phyloP scores from a whole-genome alignment of 306 rosid genomes.

The Aeschynomene evenia region DNA sequence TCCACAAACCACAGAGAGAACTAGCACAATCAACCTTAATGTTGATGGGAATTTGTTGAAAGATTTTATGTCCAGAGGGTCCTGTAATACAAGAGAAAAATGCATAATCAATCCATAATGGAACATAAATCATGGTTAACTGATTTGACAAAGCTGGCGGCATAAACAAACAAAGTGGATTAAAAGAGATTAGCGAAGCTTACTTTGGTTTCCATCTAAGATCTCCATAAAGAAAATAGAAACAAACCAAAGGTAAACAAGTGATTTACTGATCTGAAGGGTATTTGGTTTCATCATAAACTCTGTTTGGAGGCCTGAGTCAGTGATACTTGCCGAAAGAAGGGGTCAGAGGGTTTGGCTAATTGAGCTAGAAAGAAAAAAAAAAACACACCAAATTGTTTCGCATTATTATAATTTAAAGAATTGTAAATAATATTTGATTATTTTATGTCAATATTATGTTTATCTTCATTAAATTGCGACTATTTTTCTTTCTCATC shows the following conservation, averaged over 20 bases:
- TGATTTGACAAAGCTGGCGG: not conserved
- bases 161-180: not conserved
- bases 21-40: conserved; percentile 47
- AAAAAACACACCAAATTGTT: conserved; percentile 24
- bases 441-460: no score
- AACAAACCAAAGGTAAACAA: not conserved
- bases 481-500: no score
- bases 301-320: conserved; percentile 33
- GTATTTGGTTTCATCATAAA: conserved; percentile 24
- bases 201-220: conserved; percentile 60
- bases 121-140: not conserved
- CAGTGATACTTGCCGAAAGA: conserved; percentile 59
- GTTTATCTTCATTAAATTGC: no score
- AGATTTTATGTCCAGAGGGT: conserved; percentile 42
- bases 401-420: no score
- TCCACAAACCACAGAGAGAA: conserved; percentile 45
- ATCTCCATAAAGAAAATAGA: conserved; percentile 39
- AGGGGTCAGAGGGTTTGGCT: conserved; percentile 46
- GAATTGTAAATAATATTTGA: no score
- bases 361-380: conserved; percentile 26
- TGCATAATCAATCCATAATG: no score
- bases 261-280: not conserved
- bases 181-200: conserved; percentile 21
- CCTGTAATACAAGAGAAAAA: no score
- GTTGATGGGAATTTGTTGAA: conserved; percentile 50